Percentiles rank a stretch among this genome's conserved stretches.
These are phyloP conservation scores for Trichoderma parareesei DNA, from an alignment of 495 filamentous ascomycete genomes.

Conservation along the genomic window DNA sequence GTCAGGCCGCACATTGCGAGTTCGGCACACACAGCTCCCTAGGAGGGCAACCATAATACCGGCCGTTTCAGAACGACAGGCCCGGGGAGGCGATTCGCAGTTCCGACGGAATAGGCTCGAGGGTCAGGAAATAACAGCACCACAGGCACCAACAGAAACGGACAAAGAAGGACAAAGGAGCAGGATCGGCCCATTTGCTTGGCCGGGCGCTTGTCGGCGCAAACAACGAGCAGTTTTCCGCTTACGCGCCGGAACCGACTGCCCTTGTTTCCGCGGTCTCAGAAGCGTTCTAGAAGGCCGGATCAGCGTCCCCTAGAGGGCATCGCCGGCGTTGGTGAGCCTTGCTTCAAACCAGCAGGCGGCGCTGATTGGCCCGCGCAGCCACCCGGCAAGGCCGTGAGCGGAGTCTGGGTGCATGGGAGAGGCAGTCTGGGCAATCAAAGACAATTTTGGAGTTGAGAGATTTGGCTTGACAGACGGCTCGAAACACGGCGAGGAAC, in stretches of 20 bases:
- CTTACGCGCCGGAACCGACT: not conserved
- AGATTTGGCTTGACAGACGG: no score
- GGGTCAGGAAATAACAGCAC: not conserved
- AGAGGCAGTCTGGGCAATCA: not conserved
- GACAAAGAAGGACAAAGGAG: not conserved
- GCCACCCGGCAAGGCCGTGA: not conserved
- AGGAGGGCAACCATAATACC: not conserved
- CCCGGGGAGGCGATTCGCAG: not conserved
- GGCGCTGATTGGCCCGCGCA: not conserved
- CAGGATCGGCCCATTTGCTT: not conserved
- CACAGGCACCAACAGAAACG: not conserved
- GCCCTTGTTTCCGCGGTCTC: constrained; percentile 6
- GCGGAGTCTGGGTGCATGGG: not conserved
- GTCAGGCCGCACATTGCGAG: not conserved
- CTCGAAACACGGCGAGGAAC: no score
- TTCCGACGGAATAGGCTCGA: not conserved
- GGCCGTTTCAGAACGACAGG: not conserved
- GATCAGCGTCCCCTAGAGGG: not conserved
- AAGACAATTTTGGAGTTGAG: not conserved
- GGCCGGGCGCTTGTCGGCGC: constrained; percentile 3
- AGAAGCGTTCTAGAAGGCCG: constrained; percentile 5
- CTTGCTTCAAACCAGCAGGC: not conserved
- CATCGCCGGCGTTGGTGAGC: constrained; percentile 1
- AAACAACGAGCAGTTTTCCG: not conserved
- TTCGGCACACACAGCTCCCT: not conserved